These are phyloP conservation scores for Debaryomycetaceae sp. DNA, from an alignment of 1,139 yeast genomes.

Conservation along the genomic window DNA sequence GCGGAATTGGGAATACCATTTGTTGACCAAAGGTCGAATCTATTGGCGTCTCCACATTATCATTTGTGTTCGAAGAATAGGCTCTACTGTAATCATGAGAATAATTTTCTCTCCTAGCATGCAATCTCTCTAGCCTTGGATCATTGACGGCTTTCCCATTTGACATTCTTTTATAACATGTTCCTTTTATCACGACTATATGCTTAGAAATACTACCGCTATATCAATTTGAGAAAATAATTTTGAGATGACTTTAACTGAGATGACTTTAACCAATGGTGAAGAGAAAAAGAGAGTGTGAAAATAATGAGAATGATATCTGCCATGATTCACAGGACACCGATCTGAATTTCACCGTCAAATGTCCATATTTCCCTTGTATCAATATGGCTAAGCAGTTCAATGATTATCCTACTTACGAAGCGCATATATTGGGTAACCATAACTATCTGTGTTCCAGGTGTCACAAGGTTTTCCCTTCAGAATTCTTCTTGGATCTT, in stretches of 20 bases:
- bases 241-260: not conserved
- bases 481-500: constrained; percentile 32
- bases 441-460: constrained; percentile 34
- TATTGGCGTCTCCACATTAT: constrained; percentile 5
- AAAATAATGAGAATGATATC: not conserved
- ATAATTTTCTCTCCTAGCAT: not conserved
- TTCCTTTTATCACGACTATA: not conserved
- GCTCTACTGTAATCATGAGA: constrained; percentile 4
- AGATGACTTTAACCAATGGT: constrained; percentile 7
- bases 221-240: no score
- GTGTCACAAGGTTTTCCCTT: constrained; percentile 44
- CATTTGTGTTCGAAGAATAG: not conserved
- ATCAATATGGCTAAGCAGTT: not conserved
- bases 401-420: constrained; percentile 19
- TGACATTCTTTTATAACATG: not conserved
- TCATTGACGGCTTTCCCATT: not conserved
- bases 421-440: constrained; percentile 23
- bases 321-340: not conserved
- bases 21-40: constrained; percentile 20
- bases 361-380: constrained; percentile 14
- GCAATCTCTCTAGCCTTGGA: constrained; percentile 1
- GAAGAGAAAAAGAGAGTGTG: constrained; percentile 11
- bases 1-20: constrained; percentile 22
- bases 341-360: no score
- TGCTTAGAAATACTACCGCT: no score